Conservation (phyloP, 2,329 filamentous ascomycete genomes). For the Alternaria triticimaculans region DNA sequence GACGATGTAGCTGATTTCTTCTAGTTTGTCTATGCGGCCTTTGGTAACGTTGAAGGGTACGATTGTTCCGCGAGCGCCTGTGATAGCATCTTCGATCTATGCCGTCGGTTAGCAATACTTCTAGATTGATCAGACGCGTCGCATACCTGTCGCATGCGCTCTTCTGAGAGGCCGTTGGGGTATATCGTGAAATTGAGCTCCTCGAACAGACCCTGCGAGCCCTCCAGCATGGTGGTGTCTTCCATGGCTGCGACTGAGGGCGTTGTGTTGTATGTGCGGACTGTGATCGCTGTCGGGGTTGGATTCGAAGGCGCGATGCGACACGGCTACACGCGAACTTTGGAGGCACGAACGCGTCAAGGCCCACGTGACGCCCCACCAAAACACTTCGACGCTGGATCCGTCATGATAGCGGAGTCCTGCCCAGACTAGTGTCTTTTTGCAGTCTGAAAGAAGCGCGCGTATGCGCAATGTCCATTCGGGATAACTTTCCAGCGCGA, state of each 20-base stretch:
- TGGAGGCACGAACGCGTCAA: slow-evolving; percentile 15
- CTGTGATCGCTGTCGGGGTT: slow-evolving; percentile 7
- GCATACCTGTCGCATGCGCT: slow-evolving; percentile 36
- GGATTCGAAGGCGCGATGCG: slow-evolving; percentile 10
- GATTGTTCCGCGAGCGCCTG: slow-evolving; percentile 58
- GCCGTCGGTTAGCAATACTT: slow-evolving; percentile 23
- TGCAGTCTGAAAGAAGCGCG: background rate
- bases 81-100: slow-evolving; percentile 57
- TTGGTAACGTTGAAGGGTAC: slow-evolving; percentile 48
- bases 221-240: slow-evolving; percentile 41
- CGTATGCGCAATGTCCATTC: background rate
- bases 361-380: slow-evolving; percentile 23
- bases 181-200: slow-evolving; percentile 53
- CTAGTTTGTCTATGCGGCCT: slow-evolving; percentile 50
- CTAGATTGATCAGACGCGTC: slow-evolving; percentile 23
- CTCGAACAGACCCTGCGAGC: slow-evolving; percentile 46
- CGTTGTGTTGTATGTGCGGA: slow-evolving; percentile 4
- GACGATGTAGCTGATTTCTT: slow-evolving; percentile 68
- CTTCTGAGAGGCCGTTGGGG: slow-evolving; percentile 47
- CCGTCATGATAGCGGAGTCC: background rate
- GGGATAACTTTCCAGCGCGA: background rate
- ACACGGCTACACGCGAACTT: slow-evolving; percentile 1
- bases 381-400: slow-evolving; percentile 3
- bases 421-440: background rate
- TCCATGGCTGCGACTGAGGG: slow-evolving; percentile 33